Conservation (phyloP, 306 rosid genomes). For the Lupinus albus region DNA sequence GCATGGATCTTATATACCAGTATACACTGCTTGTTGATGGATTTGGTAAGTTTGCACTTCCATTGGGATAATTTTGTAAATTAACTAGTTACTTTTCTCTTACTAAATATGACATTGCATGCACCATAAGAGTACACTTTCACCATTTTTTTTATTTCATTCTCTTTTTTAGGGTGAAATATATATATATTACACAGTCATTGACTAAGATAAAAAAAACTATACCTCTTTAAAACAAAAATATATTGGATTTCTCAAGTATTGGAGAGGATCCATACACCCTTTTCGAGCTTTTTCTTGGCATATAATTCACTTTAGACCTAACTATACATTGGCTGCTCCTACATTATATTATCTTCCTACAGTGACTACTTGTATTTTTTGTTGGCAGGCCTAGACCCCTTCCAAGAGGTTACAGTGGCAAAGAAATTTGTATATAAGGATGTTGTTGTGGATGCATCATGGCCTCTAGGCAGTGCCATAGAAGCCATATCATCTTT, state of each 20-base stretch:
- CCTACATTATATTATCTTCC: neutral
- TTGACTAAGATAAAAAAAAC: no score
- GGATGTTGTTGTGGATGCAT: constrained; percentile 64
- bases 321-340: no score
- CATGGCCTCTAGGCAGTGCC: constrained; percentile 83
- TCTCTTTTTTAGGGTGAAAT: no score
- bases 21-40: constrained; percentile 69
- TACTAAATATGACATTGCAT: no score
- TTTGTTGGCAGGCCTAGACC: constrained; percentile 57
- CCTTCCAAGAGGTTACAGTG: constrained; percentile 68
- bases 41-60: constrained; percentile 52
- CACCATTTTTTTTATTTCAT: no score
- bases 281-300: no score
- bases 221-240: no score
- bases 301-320: no score
- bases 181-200: no score
- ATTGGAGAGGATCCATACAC: no score
- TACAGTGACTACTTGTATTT: neutral
- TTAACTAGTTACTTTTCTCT: neutral
- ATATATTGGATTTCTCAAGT: no score
- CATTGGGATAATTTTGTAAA: neutral
- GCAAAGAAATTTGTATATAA: constrained; percentile 59
- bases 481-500: constrained; percentile 69
- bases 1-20: constrained; percentile 77
- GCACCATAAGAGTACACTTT: no score